Base-by-base conservation (phyloP, 768 basidiomycete genomes). In the Glaciozyma martinii region DNA sequence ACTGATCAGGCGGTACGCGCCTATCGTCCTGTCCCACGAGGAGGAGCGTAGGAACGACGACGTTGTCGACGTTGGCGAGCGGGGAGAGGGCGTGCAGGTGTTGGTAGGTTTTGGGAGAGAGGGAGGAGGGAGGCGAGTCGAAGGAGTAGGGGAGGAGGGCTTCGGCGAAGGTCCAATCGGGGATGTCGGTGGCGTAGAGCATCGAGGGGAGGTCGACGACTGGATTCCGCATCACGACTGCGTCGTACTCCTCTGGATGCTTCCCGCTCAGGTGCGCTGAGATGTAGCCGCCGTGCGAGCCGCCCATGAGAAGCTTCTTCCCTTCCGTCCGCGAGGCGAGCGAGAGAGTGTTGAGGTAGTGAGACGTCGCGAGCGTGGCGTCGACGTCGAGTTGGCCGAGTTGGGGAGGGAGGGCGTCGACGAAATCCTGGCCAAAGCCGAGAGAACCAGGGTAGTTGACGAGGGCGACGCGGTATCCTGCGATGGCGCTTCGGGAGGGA, bases 241-340 rank as follows among this genome's bases (percentile, higher is more conserved):
- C 86, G 16, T 80, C 81, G 73, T 85, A 88, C 44, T 82, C 74
- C 23, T 81, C 79, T 0, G 86, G 86, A 69, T 80, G 81, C 64
- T 82, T 82, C 1, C 84, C 84, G 23, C 86, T 82, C 16, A 88
- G 49, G 49, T 72, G 69, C 10, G 79, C 81, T 1, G 80, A 67
- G 19, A 86, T 77, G 73, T 85, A 87, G 3, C 86, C 86, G 0
- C 86, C 86, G 65, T 89, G 87, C 54, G 83, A 85, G 47, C 86
- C 87, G 7, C 87, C 86, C 58, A 77, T 77, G 1, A 86, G 72
- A 37, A 86, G 78, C 58, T 83, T 80, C 66, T 81, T 82, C 10
- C 82, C 83, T 21, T 76, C 75, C 1, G 80, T 82, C 19, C 78
- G 73, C 50, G 78, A 76, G 1, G 84, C 80, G 1, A 86, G 74